Base-by-base conservation (phyloP, 1,284 basidiomycete species). In the Ustilago shanxiensis region DNA sequence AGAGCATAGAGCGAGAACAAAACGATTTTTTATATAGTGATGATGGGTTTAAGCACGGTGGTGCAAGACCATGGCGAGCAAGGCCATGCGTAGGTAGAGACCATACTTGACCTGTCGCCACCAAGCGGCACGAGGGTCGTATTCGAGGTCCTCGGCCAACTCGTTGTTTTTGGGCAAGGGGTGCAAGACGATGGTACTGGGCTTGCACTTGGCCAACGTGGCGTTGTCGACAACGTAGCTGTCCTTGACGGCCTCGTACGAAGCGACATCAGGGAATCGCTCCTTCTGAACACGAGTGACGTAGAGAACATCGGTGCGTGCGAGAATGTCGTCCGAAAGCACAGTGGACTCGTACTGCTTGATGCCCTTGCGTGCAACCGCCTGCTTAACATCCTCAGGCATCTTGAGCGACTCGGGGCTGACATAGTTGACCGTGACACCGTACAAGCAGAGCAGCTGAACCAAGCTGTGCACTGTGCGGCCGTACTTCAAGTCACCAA, bases 41-140 rank as follows among this genome's bases (percentile, higher is more conserved):
- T 18, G 28, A 29, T 2, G 11, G 13, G 49, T 18, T 54, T 51
- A 73, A 22, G 61, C 47, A 54, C 66, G 74, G 29, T 72, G 65
- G 57, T 68, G 74, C 6, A 77, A 63, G 35, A 84, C 79, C 83
- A 85, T 85, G 44, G 83, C 79, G 11, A 85, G 78, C 56, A 85
- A 70, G 10, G 83, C 83, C 82, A 84, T 81, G 70, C 80, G 78
- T 39, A 80, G 53, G 86, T 95, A 98, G 77, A 98, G 91, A 59
- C 96, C 97, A 87, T 96, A 97, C 73, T 95, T 92, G 95, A 98
- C 98, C 87, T 98, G 95, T 55, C 97, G 91, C 92, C 98, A 98
- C 88, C 98, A 99, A 33, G 95, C 95, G 1, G 95, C 96, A 52
- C 93, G 91, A 14, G 91, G 93, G 87, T 99, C 96, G 83, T 97